Conservation (phyloP, 1,284 basidiomycete genomes). For the Salmacisia buchloeana region DNA sequence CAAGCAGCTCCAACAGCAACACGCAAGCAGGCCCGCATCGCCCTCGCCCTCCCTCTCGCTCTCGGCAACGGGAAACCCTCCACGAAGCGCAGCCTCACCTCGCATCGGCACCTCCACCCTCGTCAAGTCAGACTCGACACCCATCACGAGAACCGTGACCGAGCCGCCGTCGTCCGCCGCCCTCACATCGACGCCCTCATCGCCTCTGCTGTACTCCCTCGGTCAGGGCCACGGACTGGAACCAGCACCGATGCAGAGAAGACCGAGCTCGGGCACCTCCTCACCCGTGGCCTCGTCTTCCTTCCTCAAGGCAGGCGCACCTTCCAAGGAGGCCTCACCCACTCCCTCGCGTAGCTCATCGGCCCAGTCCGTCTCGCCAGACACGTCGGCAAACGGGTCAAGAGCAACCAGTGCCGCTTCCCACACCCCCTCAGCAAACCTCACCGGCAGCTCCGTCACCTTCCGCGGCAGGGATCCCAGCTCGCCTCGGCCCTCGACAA, state of each 20-base stretch:
- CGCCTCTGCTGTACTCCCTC: background rate
- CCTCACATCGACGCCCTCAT: background rate
- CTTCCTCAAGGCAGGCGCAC: background rate
- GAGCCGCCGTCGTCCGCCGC: too few relatives aligned
- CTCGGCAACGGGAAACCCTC: too few relatives aligned
- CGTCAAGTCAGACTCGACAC: background rate
- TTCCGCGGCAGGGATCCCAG: too few relatives aligned
- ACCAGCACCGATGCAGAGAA: too few relatives aligned
- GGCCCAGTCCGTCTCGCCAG: background rate
- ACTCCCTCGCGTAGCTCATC: background rate
- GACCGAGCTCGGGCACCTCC: background rate
- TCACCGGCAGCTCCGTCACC: too few relatives aligned
- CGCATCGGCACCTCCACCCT: background rate
- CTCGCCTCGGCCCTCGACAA: too few relatives aligned
- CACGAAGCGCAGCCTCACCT: background rate
- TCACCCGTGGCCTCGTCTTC: too few relatives aligned
- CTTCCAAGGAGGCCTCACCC: background rate
- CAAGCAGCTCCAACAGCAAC: too few relatives aligned
- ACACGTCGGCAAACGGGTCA: background rate
- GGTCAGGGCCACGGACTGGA: too few relatives aligned
- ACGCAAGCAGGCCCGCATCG: too few relatives aligned
- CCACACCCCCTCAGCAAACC: background rate
- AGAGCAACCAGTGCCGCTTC: background rate
- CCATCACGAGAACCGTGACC: background rate
- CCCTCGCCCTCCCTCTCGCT: too few relatives aligned